Conservation (phyloP, 129 eudicot genomes). For the Tanacetum coccineum region DNA sequence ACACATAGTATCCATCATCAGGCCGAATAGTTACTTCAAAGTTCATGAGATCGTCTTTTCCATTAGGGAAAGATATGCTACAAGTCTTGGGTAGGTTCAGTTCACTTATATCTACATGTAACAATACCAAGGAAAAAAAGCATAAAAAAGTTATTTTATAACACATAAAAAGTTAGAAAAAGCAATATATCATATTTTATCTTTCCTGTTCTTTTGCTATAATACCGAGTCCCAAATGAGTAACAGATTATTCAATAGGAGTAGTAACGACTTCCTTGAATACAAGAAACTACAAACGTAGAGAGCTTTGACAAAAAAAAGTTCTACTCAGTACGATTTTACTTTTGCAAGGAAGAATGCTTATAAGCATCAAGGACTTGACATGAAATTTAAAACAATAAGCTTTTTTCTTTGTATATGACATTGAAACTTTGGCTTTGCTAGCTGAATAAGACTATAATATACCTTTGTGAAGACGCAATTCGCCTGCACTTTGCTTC, state of each 20-base stretch:
- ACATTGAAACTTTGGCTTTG: background rate
- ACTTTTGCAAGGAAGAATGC: too few species aligned
- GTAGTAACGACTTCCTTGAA: too few species aligned
- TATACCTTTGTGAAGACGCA: constrained; percentile 87
- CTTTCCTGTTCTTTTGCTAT: background rate
- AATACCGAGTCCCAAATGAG: too few species aligned
- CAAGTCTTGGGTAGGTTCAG: constrained; percentile 76
- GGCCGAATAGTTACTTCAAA: constrained; percentile 92
- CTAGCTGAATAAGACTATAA: background rate
- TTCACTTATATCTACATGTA: constrained; percentile 68
- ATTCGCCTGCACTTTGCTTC: constrained; percentile 92
- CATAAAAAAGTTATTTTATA: background rate
- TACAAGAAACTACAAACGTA: too few species aligned
- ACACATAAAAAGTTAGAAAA: background rate
- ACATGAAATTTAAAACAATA: too few species aligned
- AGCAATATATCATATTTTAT: background rate
- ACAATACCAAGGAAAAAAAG: constrained; percentile 15
- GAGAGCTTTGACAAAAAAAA: too few species aligned
- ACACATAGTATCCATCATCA: constrained; percentile 84
- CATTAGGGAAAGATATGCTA: constrained; percentile 70
- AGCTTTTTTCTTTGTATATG: too few species aligned
- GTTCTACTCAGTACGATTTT: too few species aligned
- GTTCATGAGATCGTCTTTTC: constrained; percentile 89
- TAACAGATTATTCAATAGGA: too few species aligned
- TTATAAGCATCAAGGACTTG: too few species aligned